A percentile compares a stretch with the other conserved stretches of the same genome.
Conservation (phyloP, 179 eudicot species). For the Pouteria campechiana region DNA sequence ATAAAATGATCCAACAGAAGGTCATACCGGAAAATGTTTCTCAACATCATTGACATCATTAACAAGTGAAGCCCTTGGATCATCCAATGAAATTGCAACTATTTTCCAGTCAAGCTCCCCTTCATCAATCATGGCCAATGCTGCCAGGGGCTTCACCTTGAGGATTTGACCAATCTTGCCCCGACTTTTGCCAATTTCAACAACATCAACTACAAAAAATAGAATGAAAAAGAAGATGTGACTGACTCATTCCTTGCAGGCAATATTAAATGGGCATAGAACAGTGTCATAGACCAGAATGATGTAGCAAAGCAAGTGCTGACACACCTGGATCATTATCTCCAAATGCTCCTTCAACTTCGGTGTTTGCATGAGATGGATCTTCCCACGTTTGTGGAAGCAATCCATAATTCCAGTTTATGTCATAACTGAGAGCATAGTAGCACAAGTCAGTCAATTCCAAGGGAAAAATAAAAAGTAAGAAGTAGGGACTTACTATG, state of each 20-base stretch:
- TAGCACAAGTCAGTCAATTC: no score
- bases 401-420: slow-evolving; percentile 94
- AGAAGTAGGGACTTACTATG: no score
- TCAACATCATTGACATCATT: slow-evolving; percentile 91
- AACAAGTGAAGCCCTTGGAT: slow-evolving; percentile 89
- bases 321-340: slow-evolving; percentile 88
- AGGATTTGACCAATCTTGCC: slow-evolving; percentile 69
- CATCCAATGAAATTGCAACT: slow-evolving; percentile 88
- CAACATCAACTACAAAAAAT: slow-evolving; percentile 67
- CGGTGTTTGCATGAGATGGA: slow-evolving; percentile 71
- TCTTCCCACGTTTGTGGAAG: slow-evolving; percentile 99
- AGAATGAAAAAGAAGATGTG: neutral
- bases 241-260: neutral
- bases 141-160: slow-evolving; percentile 86
- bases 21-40: slow-evolving; percentile 92
- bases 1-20: no score
- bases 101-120: slow-evolving; percentile 99
- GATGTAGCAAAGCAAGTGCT: neutral
- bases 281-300: no score
- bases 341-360: slow-evolving; percentile 96
- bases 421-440: slow-evolving; percentile 73
- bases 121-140: slow-evolving; percentile 97
- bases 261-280: slow-evolving; percentile 2
- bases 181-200: slow-evolving; percentile 83
- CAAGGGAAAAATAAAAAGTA: no score